Evolutionary conservation across 1,284 basidiomycete species (phyloP).

Genomic region (Pascua sp.): DNA sequence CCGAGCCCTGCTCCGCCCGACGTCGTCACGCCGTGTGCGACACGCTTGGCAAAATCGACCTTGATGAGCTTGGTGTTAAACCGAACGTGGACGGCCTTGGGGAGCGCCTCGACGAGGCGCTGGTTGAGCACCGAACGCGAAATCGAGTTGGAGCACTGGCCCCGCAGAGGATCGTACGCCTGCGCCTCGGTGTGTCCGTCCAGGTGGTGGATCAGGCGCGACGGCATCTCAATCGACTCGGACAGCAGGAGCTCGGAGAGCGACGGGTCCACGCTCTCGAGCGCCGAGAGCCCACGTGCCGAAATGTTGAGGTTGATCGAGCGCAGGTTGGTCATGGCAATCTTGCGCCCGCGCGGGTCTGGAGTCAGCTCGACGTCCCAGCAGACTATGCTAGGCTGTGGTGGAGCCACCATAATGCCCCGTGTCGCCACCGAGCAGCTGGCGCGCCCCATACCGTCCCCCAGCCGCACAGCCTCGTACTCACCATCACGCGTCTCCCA

Average conservation of each 20-base stretch:
- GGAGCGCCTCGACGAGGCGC: constrained; percentile 65
- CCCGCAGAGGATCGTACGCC: constrained; percentile 72
- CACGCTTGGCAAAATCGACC: constrained; percentile 62
- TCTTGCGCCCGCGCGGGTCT: constrained; percentile 44
- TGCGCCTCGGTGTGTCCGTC: constrained; percentile 72
- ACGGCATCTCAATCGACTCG: constrained; percentile 87
- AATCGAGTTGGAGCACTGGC: constrained; percentile 92
- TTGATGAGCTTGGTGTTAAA: constrained; percentile 81
- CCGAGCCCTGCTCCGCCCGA: constrained; percentile 6
- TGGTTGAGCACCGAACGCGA: constrained; percentile 83
- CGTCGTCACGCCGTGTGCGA: constrained; percentile 30
- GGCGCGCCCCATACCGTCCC: neutral
- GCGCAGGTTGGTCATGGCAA: constrained; percentile 52
- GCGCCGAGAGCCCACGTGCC: constrained; percentile 81
- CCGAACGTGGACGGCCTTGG: constrained; percentile 61
- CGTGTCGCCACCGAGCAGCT: neutral
- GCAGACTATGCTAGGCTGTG: neutral
- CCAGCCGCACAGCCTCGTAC: constrained; percentile 26
- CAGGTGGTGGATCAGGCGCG: constrained; percentile 86
- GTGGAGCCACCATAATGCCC: neutral
- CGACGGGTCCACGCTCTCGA: constrained; percentile 71
- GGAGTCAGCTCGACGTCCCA: neutral
- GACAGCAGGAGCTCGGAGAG: constrained; percentile 71
- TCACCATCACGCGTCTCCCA: constrained; percentile 81
- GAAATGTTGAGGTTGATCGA: constrained; percentile 98